A percentile compares a stretch with the other conserved stretches of the same genome.
These are phyloP conservation scores for Lagenidium sp. DNA, from an alignment of 352 stramenopile genomes.

Conservation along the genomic window DNA sequence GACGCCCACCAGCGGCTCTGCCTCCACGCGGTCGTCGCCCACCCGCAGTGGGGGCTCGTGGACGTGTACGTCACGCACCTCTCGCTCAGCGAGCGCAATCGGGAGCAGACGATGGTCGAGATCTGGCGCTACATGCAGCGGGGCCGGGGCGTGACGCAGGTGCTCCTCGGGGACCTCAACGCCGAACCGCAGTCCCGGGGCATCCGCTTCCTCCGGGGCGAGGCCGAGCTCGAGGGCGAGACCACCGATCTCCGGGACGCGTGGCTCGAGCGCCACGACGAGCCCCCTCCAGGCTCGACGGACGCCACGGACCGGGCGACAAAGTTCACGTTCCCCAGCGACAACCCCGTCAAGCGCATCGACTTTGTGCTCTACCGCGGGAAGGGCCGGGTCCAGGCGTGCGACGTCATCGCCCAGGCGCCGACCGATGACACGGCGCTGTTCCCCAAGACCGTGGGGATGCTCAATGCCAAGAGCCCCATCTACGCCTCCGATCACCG, in stretches of 20 bases:
- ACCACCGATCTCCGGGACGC: slow-evolving; percentile 70
- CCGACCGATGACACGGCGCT: slow-evolving; percentile 54
- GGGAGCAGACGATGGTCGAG: slow-evolving; percentile 71
- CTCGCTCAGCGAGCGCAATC: slow-evolving; percentile 63
- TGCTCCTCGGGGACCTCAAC: slow-evolving; percentile 82
- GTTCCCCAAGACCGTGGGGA: slow-evolving; percentile 54
- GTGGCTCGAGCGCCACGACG: slow-evolving; percentile 52
- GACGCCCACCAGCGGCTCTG: slow-evolving; percentile 80
- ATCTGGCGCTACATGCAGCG: slow-evolving; percentile 75
- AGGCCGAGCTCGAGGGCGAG: slow-evolving; percentile 32
- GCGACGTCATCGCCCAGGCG: slow-evolving; percentile 64
- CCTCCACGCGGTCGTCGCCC: slow-evolving; percentile 64
- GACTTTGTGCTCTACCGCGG: slow-evolving; percentile 76
- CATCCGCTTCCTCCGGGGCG: slow-evolving; percentile 71
- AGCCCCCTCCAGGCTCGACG: slow-evolving; percentile 46
- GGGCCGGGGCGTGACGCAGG: slow-evolving; percentile 50
- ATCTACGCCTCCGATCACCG: slow-evolving; percentile 85
- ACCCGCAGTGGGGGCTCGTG: slow-evolving; percentile 52
- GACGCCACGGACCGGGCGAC: slow-evolving; percentile 26
- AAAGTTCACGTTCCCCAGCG: slow-evolving; percentile 82
- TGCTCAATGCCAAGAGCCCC: slow-evolving; percentile 66
- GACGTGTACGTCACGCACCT: slow-evolving; percentile 86
- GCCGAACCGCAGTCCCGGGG: slow-evolving; percentile 75
- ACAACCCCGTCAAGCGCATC: slow-evolving; percentile 82
- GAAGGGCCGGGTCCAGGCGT: slow-evolving; percentile 50